Evolutionary conservation across 176 grass and related monocot species (phyloP).

Genomic region (Pontederia paniculata): DNA sequence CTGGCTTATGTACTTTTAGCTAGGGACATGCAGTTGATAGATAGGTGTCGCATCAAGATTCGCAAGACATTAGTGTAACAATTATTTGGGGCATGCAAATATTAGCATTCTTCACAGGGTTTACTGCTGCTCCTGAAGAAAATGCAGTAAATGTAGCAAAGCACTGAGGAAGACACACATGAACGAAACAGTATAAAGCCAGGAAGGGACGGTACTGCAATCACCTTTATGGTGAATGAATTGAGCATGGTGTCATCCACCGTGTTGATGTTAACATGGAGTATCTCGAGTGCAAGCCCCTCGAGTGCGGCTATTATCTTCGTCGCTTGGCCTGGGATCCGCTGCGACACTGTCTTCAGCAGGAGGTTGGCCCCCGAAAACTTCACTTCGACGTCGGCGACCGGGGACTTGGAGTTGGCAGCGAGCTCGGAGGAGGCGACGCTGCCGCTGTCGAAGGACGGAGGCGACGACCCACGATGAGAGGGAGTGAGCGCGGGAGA

Average conservation of each 20-base stretch:
- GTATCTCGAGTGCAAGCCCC: slow-evolving; percentile 58
- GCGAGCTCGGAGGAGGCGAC: slow-evolving; percentile 29
- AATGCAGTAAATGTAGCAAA: too few species aligned
- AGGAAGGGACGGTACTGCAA: neutral
- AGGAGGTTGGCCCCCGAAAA: slow-evolving; percentile 60
- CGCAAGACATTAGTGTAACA: too few species aligned
- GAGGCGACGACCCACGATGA: slow-evolving; percentile 14
- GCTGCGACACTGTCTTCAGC: slow-evolving; percentile 52
- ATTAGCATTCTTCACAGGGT: too few species aligned
- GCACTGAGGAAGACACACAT: too few species aligned
- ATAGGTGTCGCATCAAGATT: too few species aligned
- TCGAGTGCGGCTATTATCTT: slow-evolving; percentile 70
- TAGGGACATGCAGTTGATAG: too few species aligned
- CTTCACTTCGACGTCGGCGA: slow-evolving; percentile 55
- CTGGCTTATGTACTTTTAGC: too few species aligned
- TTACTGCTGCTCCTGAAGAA: too few species aligned
- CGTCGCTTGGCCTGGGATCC: slow-evolving; percentile 39
- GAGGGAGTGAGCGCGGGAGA: neutral
- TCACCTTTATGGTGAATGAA: slow-evolving; percentile 93
- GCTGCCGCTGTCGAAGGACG: slow-evolving; percentile 26
- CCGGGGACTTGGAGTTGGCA: slow-evolving; percentile 19
- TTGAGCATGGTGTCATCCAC: slow-evolving; percentile 63
- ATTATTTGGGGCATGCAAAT: too few species aligned
- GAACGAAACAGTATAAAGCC: too few species aligned
- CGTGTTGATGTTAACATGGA: slow-evolving; percentile 55